A percentile compares a stretch with the other conserved stretches of the same genome.
phyloP scores from a whole-genome alignment of 805 yeast species.

The Nakazawaea laoshanensis region DNA sequence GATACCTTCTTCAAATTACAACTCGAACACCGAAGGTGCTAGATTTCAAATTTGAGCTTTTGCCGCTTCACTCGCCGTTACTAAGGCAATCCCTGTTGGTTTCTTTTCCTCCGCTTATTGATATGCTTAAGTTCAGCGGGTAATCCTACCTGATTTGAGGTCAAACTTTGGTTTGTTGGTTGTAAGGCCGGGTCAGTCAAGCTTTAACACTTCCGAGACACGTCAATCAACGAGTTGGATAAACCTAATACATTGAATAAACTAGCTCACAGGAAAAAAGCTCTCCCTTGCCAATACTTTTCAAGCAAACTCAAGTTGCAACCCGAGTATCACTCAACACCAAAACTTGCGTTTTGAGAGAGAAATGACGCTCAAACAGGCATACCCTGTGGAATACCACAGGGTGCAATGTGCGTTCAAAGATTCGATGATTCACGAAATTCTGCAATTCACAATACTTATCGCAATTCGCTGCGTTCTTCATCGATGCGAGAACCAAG shows the following conservation, averaged over 20 bases:
- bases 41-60: slow-evolving; percentile 29
- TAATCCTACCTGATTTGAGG: slow-evolving; percentile 30
- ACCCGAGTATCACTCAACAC: slow-evolving; percentile 22
- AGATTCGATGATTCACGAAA: slow-evolving; percentile 35
- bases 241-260: background rate
- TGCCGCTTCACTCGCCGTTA: slow-evolving; percentile 30
- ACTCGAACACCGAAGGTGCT: slow-evolving; percentile 28
- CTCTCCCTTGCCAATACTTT: slow-evolving; percentile 17
- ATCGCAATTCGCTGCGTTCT: slow-evolving; percentile 38
- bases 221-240: background rate
- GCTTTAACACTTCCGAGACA: background rate
- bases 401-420: slow-evolving; percentile 39
- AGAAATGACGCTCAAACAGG: slow-evolving; percentile 33
- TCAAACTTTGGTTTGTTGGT: slow-evolving; percentile 18
- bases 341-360: slow-evolving; percentile 24
- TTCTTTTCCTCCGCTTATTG: slow-evolving; percentile 38
- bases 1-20: slow-evolving; percentile 29
- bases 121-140: slow-evolving; percentile 38
- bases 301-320: slow-evolving; percentile 20
- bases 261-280: background rate
- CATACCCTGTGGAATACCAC: slow-evolving; percentile 29
- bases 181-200: slow-evolving; percentile 1
- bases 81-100: slow-evolving; percentile 36
- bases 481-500: slow-evolving; percentile 37
- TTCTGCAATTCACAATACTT: slow-evolving; percentile 30